A percentile compares a stretch with the other conserved stretches of the same genome.
Conservation (phyloP, 1,284 basidiomycete genomes). For the Ceratobasidium sp. region DNA sequence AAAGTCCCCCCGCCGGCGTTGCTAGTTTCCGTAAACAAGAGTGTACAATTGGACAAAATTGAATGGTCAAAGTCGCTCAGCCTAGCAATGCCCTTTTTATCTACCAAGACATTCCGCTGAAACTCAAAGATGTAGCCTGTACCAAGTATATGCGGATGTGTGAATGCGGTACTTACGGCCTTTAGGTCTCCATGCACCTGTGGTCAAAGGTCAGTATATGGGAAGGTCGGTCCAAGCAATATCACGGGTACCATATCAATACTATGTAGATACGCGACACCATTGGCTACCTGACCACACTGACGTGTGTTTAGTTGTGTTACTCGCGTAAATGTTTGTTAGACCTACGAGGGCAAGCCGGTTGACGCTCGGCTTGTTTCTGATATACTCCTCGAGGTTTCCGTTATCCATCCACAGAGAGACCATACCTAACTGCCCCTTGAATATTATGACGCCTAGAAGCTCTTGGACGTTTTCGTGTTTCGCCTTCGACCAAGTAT, state of each 20-base stretch:
- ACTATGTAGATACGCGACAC: conserved; percentile 19
- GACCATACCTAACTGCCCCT: conserved; percentile 20
- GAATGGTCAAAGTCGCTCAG: conserved; percentile 30
- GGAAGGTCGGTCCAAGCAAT: too few relatives aligned
- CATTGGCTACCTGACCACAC: conserved; percentile 13
- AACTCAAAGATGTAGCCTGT: too few relatives aligned
- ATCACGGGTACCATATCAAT: neutral
- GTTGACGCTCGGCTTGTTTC: neutral
- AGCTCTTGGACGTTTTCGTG: conserved; percentile 21
- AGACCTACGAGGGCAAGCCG: conserved; percentile 4
- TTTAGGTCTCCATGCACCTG: conserved; percentile 34
- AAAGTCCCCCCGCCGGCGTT: conserved; percentile 5
- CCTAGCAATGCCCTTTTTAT: neutral
- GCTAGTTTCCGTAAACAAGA: conserved; percentile 21
- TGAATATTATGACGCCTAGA: neutral
- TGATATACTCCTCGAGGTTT: conserved; percentile 17
- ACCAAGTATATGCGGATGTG: too few relatives aligned
- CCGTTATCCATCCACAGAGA: conserved; percentile 20
- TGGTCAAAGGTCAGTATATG: neutral
- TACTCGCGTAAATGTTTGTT: neutral
- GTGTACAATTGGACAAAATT: neutral
- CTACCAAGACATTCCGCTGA: neutral
- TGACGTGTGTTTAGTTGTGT: neutral
- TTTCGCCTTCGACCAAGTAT: conserved; percentile 14
- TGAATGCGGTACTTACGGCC: neutral